Conservation (phyloP, 139 green algal genomes). For the Chlorella ohadii region DNA sequence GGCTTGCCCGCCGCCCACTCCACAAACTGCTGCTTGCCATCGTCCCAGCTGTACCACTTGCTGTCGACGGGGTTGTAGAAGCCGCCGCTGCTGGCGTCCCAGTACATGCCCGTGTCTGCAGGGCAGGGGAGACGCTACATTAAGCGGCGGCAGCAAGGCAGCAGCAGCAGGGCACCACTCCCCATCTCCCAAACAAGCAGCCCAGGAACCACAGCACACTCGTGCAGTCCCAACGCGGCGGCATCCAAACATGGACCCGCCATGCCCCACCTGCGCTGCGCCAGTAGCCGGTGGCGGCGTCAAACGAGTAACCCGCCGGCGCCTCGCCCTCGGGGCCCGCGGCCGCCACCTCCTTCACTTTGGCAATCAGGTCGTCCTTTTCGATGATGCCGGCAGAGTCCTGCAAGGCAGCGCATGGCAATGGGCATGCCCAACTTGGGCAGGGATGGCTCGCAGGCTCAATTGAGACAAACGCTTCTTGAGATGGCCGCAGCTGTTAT, state of each 20-base stretch:
- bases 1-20: slow-evolving; percentile 27
- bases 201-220: too few relatives aligned
- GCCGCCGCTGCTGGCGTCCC: slow-evolving; percentile 53
- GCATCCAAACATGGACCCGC: background rate
- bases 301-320: slow-evolving; percentile 67
- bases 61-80: slow-evolving; percentile 54
- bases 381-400: slow-evolving; percentile 66
- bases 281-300: slow-evolving; percentile 61
- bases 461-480: too few relatives aligned
- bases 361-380: slow-evolving; percentile 72
- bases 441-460: too few relatives aligned
- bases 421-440: background rate
- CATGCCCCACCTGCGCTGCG: slow-evolving; percentile 46
- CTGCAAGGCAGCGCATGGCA: background rate
- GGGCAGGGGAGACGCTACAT: too few relatives aligned
- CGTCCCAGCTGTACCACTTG: slow-evolving; percentile 69
- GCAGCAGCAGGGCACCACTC: too few relatives aligned
- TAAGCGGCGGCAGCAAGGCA: too few relatives aligned
- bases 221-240: too few relatives aligned
- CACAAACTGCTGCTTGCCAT: slow-evolving; percentile 43
- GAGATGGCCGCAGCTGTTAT: too few relatives aligned
- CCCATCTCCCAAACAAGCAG: too few relatives aligned
- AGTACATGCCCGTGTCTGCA: slow-evolving; percentile 63
- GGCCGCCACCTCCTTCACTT: slow-evolving; percentile 44
- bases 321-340: slow-evolving; percentile 5